Evolutionary conservation across 2,329 filamentous ascomycete genomes (phyloP).

Genomic region (Apiospora kogelbergensis): DNA sequence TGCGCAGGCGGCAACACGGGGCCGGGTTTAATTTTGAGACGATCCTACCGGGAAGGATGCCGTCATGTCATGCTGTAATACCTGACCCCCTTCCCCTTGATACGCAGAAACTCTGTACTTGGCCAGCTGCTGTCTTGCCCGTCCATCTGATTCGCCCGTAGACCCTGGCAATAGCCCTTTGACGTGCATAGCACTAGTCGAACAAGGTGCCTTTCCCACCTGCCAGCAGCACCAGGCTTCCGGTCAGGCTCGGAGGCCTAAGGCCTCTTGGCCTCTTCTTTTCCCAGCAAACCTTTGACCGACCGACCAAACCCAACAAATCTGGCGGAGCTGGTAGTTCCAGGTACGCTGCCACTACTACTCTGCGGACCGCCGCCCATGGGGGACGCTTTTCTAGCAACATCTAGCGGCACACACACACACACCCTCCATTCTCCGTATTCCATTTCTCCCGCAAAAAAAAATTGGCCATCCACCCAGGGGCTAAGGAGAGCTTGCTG

Average conservation of each 20-base stretch:
- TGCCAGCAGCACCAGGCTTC: conserved; percentile 14
- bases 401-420: background rate
- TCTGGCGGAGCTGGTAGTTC: conserved; percentile 8
- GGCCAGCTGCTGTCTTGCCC: background rate
- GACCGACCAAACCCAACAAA: background rate
- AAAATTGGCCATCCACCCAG: background rate
- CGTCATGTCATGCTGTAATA: conserved; percentile 7
- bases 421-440: background rate
- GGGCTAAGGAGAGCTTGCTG: conserved; percentile 2
- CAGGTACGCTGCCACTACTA: conserved; percentile 3
- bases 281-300: background rate
- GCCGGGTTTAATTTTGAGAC: conserved; percentile 1
- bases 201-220: background rate
- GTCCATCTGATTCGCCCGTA: conserved; percentile 18
- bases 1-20: background rate
- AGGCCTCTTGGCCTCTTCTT: conserved; percentile 12
- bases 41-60: background rate
- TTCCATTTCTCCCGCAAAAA: conserved; percentile 1
- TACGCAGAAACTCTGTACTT: background rate
- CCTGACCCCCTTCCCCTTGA: background rate
- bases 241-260: conserved; percentile 19
- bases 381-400: background rate
- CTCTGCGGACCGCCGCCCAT: background rate
- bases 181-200: conserved; percentile 15
- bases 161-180: conserved; percentile 22